Base-by-base conservation (phyloP, 352 stramenopile species). In the Blastocystis sp. region DNA sequence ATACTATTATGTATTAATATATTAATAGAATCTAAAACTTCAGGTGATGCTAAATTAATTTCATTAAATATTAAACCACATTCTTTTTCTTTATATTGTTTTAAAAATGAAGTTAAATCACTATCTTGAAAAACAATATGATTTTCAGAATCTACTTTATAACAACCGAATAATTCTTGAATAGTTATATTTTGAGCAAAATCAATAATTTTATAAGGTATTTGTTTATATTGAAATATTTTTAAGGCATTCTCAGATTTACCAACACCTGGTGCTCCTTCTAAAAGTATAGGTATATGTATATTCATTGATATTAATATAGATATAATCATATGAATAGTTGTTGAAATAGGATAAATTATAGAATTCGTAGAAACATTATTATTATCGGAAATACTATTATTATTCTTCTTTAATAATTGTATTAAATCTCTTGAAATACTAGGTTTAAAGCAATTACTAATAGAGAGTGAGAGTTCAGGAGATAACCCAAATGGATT, bases 141-240 rank as follows among this genome's bases (percentile, higher is more conserved):
- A 7, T 44, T 45, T 10, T 34, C 45, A 52, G 39, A 21, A 10
- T 45, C 45, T 0, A 55, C 31, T 10, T 30, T 43, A 24, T 55
- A 55, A 24, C 45, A 55, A 0, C 45, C 45, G 24, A 55, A 55
- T 4, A 55, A 13, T 10, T 10, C 44, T 1, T 55, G 30, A 5
- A 19, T 52, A n/a, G 45, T 55, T 13, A 19, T 55, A 24, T n/a
- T 55, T 16, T 55, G 39, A n/a, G 45, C 39, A 19, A 55, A 55
- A 19, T 41, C 44, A 34, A 55, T 55, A 9, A 30, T 10, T 34
- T 55, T 55, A n/a, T n/a, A n/a, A n/a, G n/a, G n/a, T n/a, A n/a
- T n/a, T n/a, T n/a, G n/a, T n/a, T n/a, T n/a, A n/a, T n/a, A n/a
- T n/a, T n/a, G n/a, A n/a, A n/a, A n/a, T n/a, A n/a, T n/a, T n/a